These are phyloP conservation scores for Fusarium sp. DNA, from an alignment of 2,329 filamentous ascomycete genomes.

Conservation along the genomic window DNA sequence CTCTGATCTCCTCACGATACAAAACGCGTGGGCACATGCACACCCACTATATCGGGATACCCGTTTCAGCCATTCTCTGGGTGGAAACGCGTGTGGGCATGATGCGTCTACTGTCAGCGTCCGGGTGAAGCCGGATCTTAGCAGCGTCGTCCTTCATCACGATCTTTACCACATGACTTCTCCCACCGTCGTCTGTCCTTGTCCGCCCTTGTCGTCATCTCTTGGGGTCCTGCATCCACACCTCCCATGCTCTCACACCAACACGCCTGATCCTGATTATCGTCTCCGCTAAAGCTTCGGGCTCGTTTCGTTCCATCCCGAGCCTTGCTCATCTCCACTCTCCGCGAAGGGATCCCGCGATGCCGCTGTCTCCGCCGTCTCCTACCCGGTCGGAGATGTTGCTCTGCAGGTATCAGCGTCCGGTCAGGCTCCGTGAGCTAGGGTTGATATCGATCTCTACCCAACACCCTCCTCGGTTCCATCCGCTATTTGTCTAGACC, in stretches of 20 bases:
- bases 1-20: background rate
- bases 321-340: constrained; percentile 33
- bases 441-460: constrained; percentile 5
- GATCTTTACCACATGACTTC: constrained; percentile 40
- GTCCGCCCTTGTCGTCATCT: constrained; percentile 21
- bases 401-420: background rate
- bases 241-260: constrained; percentile 11
- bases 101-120: constrained; percentile 7
- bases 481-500: constrained; percentile 18
- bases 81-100: constrained; percentile 1
- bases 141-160: constrained; percentile 30
- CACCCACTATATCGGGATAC: background rate
- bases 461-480: constrained; percentile 15
- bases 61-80: constrained; percentile 4
- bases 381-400: constrained; percentile 2
- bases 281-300: constrained; percentile 3
- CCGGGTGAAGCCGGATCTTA: constrained; percentile 32
- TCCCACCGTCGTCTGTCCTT: constrained; percentile 11
- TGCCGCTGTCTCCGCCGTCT: constrained; percentile 30
- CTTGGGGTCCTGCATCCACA: constrained; percentile 14
- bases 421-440: constrained; percentile 25
- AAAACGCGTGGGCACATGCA: background rate
- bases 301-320: constrained; percentile 37
- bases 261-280: constrained; percentile 12
- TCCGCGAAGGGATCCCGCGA: constrained; percentile 25